Evolutionary conservation across 345 rosid species (phyloP).

Genomic region (Geranium brycei): DNA sequence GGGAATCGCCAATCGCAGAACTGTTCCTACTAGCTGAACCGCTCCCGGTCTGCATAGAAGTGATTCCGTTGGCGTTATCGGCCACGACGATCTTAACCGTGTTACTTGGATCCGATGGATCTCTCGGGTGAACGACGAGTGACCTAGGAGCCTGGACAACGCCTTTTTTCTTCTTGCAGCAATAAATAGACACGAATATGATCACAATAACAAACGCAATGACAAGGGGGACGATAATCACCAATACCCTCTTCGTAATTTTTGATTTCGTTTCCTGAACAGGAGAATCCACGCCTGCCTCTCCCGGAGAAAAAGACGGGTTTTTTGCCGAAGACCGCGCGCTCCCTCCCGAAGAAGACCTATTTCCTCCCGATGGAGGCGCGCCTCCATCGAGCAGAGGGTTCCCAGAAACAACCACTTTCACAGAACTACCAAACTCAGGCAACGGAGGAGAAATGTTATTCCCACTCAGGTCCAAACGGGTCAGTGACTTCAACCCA

Average conservation of each 20-base stretch:
- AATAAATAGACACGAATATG: constrained; percentile 32
- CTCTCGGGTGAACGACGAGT: constrained; percentile 57
- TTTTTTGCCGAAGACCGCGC: constrained; percentile 2
- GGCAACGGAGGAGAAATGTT: constrained; percentile 53
- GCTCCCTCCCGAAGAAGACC: constrained; percentile 16
- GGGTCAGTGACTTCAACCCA: constrained; percentile 32
- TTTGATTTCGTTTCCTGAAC: constrained; percentile 12
- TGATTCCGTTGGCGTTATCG: constrained; percentile 28
- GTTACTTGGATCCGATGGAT: constrained; percentile 45
- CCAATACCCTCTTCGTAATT: constrained; percentile 17
- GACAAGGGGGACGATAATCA: constrained; percentile 38
- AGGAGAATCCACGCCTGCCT: constrained; percentile 19
- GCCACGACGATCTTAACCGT: constrained; percentile 50
- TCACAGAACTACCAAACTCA: constrained; percentile 21
- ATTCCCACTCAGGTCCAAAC: constrained; percentile 45
- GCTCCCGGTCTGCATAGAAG: constrained; percentile 29
- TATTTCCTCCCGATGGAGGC: constrained; percentile 16
- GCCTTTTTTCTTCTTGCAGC: constrained; percentile 30
- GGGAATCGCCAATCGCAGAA: constrained; percentile 40
- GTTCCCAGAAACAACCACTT: constrained; percentile 26
- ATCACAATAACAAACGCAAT: constrained; percentile 28
- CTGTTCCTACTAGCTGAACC: constrained; percentile 40
- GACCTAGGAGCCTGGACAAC: constrained; percentile 26
- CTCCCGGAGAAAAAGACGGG: constrained; percentile 9
- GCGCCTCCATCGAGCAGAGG: constrained; percentile 19